Percentiles rank a stretch among this genome's conserved stretches.
These are phyloP conservation scores for Phylloporus rhodoxanthus DNA, from an alignment of 768 basidiomycete species.

Conservation along the genomic window DNA sequence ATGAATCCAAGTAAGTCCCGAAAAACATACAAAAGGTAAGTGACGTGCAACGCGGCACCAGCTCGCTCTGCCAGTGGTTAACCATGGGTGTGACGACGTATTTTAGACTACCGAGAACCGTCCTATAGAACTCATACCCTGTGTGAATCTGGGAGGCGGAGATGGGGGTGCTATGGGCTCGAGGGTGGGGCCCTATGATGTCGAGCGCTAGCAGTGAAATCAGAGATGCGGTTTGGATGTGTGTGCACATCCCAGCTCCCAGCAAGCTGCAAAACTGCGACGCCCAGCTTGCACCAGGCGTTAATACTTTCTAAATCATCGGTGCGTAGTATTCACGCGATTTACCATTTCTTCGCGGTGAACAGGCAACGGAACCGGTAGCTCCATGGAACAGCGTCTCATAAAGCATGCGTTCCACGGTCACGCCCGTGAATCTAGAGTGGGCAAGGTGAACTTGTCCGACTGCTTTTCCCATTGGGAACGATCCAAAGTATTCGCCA, in stretches of 20 bases:
- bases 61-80: slow-evolving; percentile 92
- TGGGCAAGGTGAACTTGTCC: no score
- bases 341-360: no score
- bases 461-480: no score
- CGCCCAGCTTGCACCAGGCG: no score
- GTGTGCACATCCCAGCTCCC: background rate
- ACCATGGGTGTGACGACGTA: slow-evolving; percentile 97
- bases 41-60: slow-evolving; percentile 53
- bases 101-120: slow-evolving; percentile 78
- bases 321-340: no score
- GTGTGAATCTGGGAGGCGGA: slow-evolving; percentile 48
- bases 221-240: slow-evolving; percentile 1
- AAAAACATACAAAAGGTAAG: background rate
- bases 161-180: background rate
- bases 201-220: background rate
- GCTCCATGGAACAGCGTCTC: no score
- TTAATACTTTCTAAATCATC: no score
- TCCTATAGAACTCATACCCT: slow-evolving; percentile 81
- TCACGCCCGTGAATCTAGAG: no score
- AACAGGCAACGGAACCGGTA: no score
- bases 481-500: no score
- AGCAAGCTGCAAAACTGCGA: no score
- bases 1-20: background rate
- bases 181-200: background rate
- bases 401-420: no score